Base-by-base conservation (phyloP, 78 protist species). In the Ministeria vibrans region DNA sequence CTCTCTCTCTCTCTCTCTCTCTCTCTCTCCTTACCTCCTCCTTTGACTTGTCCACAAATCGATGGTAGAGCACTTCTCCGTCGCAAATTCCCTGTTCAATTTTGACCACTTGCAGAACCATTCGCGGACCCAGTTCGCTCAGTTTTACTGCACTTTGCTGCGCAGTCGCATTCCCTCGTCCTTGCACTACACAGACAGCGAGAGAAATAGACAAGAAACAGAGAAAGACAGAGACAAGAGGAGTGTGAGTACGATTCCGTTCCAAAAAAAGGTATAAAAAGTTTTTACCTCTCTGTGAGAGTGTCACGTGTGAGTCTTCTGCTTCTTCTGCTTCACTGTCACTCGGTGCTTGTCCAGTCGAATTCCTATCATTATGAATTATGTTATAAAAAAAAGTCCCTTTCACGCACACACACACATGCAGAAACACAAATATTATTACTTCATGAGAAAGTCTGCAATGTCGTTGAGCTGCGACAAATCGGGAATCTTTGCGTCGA, bases 121-220 rank as follows among this genome's bases (percentile, higher is more conserved):
- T 84, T 39, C 95, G 77, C 73, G 95, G 95, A n/a, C 95, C 95
- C 2, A 89, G 64, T 62, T 92, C 95, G 36, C 42, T 45, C 39
- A 90, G 71, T 2, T 25, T 7, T 15, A 63, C 13, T 34, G 42
- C 41, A 11, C 38, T n/a, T 63, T 86, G 45, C 70, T 64, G 23
- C 66, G 20, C 36, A 5, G 71, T 4, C 42, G 6, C 71, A 30
- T 32, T 49, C 59, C 63, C 77, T 44, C 51, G 41, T 34, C 64
- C 70, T 9, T 32, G 36, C 61, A 32, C 66, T 81, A 15, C 15
- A 9, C n/a, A 75, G 59, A 70, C 49, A 39, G 77, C 83, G 0
- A 79, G 45, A 28, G 76, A 81, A 27, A 79, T 72, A 15, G 55
- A n/a, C n/a, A n/a, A n/a, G n/a, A n/a, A n/a, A n/a, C n/a, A n/a